Percentiles rank a stretch among this genome's conserved stretches.
These are phyloP conservation scores for Avena insularis DNA, from an alignment of 176 grass and related monocot species.

Conservation along the genomic window DNA sequence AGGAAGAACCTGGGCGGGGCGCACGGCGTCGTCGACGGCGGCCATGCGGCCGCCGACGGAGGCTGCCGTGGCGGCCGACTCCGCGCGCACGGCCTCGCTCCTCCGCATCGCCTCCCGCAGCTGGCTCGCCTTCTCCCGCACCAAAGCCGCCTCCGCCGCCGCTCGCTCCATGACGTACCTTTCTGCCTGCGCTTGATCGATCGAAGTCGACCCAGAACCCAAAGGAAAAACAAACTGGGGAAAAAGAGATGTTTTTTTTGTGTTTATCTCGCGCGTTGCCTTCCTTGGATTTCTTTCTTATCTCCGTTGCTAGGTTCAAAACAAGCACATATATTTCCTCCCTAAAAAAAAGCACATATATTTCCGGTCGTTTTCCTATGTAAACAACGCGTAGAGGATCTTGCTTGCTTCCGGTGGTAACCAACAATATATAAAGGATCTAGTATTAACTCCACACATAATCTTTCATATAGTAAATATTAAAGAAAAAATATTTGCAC, in stretches of 20 bases:
- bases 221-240: neutral
- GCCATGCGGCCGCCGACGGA: neutral
- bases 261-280: neutral
- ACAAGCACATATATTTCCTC: neutral
- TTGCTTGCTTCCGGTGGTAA: neutral
- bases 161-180: neutral
- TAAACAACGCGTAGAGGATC: neutral
- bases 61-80: neutral
- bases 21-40: constrained; percentile 33
- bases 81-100: neutral
- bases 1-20: neutral
- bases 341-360: neutral
- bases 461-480: neutral
- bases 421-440: neutral
- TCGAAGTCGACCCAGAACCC: neutral
- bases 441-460: neutral
- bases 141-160: neutral
- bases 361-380: neutral
- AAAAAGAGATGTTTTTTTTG: neutral
- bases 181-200: too few relatives aligned
- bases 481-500: neutral
- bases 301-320: neutral
- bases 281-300: neutral
- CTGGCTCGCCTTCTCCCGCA: neutral
- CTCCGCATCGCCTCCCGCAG: constrained; percentile 25